These are phyloP conservation scores for Zasmidium citrigriseum DNA, from an alignment of 2,329 filamentous ascomycete species.

Conservation along the genomic window DNA sequence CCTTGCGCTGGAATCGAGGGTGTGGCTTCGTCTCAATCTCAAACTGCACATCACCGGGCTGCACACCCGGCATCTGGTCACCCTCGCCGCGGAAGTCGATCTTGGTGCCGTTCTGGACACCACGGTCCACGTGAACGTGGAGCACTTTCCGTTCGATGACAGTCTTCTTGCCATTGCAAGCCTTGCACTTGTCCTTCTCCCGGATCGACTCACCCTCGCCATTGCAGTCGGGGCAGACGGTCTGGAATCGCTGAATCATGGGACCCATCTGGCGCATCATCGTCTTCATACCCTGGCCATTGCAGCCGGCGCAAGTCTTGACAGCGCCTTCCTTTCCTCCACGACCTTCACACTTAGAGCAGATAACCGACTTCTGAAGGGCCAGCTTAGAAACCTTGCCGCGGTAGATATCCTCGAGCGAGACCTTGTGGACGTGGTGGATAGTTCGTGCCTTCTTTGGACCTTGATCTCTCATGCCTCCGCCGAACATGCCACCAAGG, in stretches of 20 bases:
- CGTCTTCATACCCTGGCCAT: slow-evolving; percentile 96
- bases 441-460: slow-evolving; percentile 94
- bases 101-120: slow-evolving; percentile 91
- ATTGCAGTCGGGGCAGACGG: slow-evolving; percentile 95
- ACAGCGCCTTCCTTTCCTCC: slow-evolving; percentile 98
- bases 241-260: slow-evolving; percentile 99
- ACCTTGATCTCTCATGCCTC: slow-evolving; percentile 69
- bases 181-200: slow-evolving; percentile 97
- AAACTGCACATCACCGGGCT: slow-evolving; percentile 95
- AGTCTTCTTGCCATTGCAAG: slow-evolving; percentile 96
- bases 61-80: slow-evolving; percentile 89
- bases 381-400: slow-evolving; percentile 98
- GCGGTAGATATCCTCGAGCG: slow-evolving; percentile 95
- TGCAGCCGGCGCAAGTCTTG: slow-evolving; percentile 85
- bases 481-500: slow-evolving; percentile 74
- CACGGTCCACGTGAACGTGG: slow-evolving; percentile 94
- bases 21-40: slow-evolving; percentile 99
- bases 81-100: slow-evolving; percentile 97
- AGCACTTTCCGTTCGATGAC: slow-evolving; percentile 96
- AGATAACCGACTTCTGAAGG: slow-evolving; percentile 95
- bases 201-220: slow-evolving; percentile 96
- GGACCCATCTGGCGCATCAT: slow-evolving; percentile 99
- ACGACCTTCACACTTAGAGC: slow-evolving; percentile 87
- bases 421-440: slow-evolving; percentile 97
- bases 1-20: slow-evolving; percentile 88